Conservation (phyloP, 176 grass and related monocot genomes). For the Tillandsia leiboldiana region DNA sequence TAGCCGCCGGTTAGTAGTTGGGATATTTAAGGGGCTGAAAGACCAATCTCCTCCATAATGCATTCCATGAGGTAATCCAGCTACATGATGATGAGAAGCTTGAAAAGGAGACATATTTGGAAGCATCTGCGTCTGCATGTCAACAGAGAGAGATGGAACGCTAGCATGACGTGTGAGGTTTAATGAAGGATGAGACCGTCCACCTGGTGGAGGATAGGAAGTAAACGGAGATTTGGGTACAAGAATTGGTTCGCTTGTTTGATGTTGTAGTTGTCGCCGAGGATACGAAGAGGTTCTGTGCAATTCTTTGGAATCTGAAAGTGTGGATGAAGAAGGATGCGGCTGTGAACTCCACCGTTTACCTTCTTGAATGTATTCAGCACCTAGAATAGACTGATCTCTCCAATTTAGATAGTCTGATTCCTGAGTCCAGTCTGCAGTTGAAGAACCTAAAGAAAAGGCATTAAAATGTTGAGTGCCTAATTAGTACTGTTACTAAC, state of each 20-base stretch:
- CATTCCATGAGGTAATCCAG: constrained; percentile 61
- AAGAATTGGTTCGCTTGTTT: constrained; percentile 51
- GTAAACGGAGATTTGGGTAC: constrained; percentile 52
- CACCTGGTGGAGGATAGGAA: constrained; percentile 46
- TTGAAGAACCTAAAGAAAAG: constrained; percentile 71
- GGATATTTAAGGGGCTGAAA: constrained; percentile 33
- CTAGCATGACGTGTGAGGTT: constrained; percentile 93
- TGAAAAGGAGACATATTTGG: constrained; percentile 43
- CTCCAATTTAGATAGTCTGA: constrained; percentile 52
- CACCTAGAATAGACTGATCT: constrained; percentile 57
- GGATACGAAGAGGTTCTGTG: constrained; percentile 88
- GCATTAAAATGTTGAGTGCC: constrained; percentile 24
- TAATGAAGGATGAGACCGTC: constrained; percentile 33
- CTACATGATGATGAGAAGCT: constrained; percentile 54
- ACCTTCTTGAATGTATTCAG: constrained; percentile 55
- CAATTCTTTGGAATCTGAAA: constrained; percentile 54
- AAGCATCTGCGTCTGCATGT: constrained; percentile 42
- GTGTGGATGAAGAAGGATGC: constrained; percentile 30
- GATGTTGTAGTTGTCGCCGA: constrained; percentile 60
- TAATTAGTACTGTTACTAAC: background rate
- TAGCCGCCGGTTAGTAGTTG: constrained; percentile 34
- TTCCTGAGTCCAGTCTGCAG: constrained; percentile 78
- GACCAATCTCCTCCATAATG: constrained; percentile 52
- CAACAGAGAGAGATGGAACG: constrained; percentile 67
- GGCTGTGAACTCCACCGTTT: constrained; percentile 75